Evolutionary conservation across 306 rosid species (phyloP).

Genomic region (Cucumis melo): DNA sequence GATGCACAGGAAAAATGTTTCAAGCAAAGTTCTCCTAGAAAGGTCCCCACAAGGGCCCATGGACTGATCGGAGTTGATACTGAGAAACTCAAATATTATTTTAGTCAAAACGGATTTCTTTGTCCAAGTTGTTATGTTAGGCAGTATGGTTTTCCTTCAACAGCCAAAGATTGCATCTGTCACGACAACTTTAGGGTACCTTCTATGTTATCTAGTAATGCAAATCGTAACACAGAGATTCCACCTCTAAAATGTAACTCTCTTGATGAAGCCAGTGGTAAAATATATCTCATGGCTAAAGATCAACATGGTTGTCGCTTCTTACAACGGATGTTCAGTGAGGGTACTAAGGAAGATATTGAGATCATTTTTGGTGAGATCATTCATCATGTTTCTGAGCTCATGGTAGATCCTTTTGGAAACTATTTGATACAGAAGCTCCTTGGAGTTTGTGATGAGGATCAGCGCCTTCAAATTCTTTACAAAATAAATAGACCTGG

Average conservation of each 20-base stretch:
- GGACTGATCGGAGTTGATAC: constrained; percentile 15
- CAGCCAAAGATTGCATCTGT: not conserved
- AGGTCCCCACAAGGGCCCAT: constrained; percentile 15
- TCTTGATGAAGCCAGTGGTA: constrained; percentile 21
- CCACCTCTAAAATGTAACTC: constrained; percentile 9
- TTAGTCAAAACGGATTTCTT: not conserved
- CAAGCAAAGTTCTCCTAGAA: constrained; percentile 22
- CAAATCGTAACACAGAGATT: constrained; percentile 14
- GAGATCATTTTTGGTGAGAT: constrained; percentile 36
- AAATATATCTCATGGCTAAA: constrained; percentile 38
- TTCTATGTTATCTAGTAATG: not conserved
- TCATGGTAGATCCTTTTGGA: constrained; percentile 56
- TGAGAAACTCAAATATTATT: not conserved
- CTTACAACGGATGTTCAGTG: constrained; percentile 42
- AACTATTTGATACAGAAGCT: constrained; percentile 80
- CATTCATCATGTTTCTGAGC: constrained; percentile 41
- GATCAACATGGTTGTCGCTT: constrained; percentile 64
- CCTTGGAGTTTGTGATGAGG: constrained; percentile 37
- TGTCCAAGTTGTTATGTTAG: constrained; percentile 1
- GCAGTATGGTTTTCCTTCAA: constrained; percentile 10
- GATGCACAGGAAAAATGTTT: not conserved
- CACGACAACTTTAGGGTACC: not conserved
- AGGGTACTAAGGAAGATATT: constrained; percentile 33
- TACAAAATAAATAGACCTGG: constrained; percentile 33
- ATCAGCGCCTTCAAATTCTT: constrained; percentile 44